These are phyloP conservation scores for Heterobasidion occidentale DNA, from an alignment of 1,284 basidiomycete species.

Conservation along the genomic window DNA sequence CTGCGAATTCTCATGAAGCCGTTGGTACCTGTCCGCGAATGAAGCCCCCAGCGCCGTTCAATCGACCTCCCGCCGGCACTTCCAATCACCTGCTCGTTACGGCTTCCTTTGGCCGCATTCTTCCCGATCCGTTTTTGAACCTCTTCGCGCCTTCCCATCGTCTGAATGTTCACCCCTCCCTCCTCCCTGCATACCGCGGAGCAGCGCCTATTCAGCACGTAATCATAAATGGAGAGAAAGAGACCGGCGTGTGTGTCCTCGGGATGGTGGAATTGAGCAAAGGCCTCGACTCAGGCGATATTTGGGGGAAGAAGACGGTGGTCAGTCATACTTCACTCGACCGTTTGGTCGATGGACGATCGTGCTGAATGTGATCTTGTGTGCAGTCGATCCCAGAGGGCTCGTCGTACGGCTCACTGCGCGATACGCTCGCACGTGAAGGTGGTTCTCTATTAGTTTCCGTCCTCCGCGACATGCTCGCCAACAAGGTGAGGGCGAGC, in stretches of 20 bases:
- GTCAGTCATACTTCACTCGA: conserved; percentile 25
- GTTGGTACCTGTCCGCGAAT: neutral
- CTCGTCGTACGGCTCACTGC: conserved; percentile 46
- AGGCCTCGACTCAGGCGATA: conserved; percentile 54
- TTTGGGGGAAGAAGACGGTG: conserved; percentile 40
- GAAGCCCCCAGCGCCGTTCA: conserved; percentile 44
- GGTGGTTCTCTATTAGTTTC: conserved; percentile 70
- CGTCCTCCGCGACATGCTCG: conserved; percentile 57
- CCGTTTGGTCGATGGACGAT: too few relatives aligned
- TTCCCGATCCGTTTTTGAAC: conserved; percentile 61
- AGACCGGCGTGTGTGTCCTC: conserved; percentile 68
- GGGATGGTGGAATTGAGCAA: conserved; percentile 49
- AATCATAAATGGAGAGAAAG: conserved; percentile 51
- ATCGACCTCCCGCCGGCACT: conserved; percentile 14
- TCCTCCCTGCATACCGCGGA: conserved; percentile 85
- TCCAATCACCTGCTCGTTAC: conserved; percentile 68
- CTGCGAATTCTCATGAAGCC: neutral
- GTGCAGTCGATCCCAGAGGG: conserved; percentile 38
- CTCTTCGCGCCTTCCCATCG: conserved; percentile 55
- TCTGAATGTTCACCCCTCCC: conserved; percentile 91
- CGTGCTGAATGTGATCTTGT: neutral
- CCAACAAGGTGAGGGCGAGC: conserved; percentile 36
- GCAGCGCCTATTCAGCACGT: conserved; percentile 90
- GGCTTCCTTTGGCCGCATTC: conserved; percentile 89
- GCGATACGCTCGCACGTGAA: conserved; percentile 51